These are phyloP conservation scores for Euclidium syriacum DNA, from an alignment of 345 rosid species.

Conservation along the genomic window DNA sequence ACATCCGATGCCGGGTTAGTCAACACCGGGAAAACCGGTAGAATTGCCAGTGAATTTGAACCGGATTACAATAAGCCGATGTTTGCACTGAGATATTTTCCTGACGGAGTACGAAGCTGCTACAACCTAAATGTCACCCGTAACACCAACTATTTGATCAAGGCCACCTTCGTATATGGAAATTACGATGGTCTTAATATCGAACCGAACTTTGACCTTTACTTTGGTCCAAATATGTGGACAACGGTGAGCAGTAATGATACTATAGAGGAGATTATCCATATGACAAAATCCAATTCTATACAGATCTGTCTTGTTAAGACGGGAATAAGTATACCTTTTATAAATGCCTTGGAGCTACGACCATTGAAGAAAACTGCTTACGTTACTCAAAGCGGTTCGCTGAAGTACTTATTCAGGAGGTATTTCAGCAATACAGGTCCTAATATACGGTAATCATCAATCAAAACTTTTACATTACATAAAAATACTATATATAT, in stretches of 20 bases:
- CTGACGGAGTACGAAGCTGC: slow-evolving; percentile 23
- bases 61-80: not conserved
- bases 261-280: slow-evolving; percentile 17
- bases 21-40: slow-evolving; percentile 11
- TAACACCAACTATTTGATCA: slow-evolving; percentile 26
- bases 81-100: slow-evolving; percentile 20
- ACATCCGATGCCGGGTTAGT: slow-evolving; percentile 19
- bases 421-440: not conserved
- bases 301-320: slow-evolving; percentile 28
- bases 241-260: slow-evolving; percentile 9
- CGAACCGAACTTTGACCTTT: slow-evolving; percentile 21
- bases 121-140: slow-evolving; percentile 25
- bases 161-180: slow-evolving; percentile 24
- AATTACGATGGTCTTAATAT: slow-evolving; percentile 23
- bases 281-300: slow-evolving; percentile 5
- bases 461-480: not conserved
- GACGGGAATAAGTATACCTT: slow-evolving; percentile 27
- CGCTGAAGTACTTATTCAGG: slow-evolving; percentile 17
- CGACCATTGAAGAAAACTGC: slow-evolving; percentile 17
- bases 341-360: slow-evolving; percentile 20
- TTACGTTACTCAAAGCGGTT: slow-evolving; percentile 24
- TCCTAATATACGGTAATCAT: slow-evolving; percentile 9
- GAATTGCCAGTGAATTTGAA: slow-evolving; percentile 16
- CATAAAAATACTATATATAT: not conserved
- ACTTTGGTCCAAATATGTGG: slow-evolving; percentile 28